A percentile compares a stretch with the other conserved stretches of the same genome.
Evolutionary conservation across 106 monocot genomes (phyloP).

Genomic region (Narthecium ossifragum): DNA sequence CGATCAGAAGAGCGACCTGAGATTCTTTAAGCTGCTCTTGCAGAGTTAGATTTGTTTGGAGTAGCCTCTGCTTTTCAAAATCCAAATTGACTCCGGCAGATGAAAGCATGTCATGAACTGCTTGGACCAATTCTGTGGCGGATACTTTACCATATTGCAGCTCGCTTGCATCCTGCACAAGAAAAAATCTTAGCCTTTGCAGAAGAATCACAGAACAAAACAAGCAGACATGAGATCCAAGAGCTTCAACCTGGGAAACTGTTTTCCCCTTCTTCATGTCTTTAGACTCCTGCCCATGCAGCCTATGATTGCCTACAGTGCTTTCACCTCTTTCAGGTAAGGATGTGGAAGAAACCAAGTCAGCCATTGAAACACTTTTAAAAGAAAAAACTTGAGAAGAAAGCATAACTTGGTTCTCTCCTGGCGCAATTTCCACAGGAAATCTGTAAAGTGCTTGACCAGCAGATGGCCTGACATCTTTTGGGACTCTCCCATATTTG

Average conservation of each 20-base stretch:
- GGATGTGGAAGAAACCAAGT: slow-evolving; percentile 26
- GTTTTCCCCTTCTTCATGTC: background rate
- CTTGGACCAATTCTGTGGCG: slow-evolving; percentile 74
- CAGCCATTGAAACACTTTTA: slow-evolving; percentile 63
- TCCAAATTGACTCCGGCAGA: slow-evolving; percentile 77
- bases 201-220: background rate
- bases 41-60: slow-evolving; percentile 62
- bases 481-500: slow-evolving; percentile 80
- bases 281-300: slow-evolving; percentile 15
- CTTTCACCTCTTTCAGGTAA: slow-evolving; percentile 12
- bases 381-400: slow-evolving; percentile 95
- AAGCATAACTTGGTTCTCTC: slow-evolving; percentile 52
- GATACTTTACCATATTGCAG: slow-evolving; percentile 72
- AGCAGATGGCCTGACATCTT: slow-evolving; percentile 85
- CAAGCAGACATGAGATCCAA: too few relatives aligned
- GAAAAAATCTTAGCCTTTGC: background rate
- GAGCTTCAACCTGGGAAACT: background rate
- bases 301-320: slow-evolving; percentile 5
- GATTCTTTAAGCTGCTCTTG: slow-evolving; percentile 88
- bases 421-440: slow-evolving; percentile 60
- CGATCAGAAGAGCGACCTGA: slow-evolving; percentile 77
- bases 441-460: slow-evolving; percentile 84
- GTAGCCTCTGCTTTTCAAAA: slow-evolving; percentile 68
- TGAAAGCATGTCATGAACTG: slow-evolving; percentile 91
- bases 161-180: slow-evolving; percentile 30